These are phyloP conservation scores for Fusarium secorum DNA, from an alignment of 2,329 filamentous ascomycete species.

Conservation along the genomic window DNA sequence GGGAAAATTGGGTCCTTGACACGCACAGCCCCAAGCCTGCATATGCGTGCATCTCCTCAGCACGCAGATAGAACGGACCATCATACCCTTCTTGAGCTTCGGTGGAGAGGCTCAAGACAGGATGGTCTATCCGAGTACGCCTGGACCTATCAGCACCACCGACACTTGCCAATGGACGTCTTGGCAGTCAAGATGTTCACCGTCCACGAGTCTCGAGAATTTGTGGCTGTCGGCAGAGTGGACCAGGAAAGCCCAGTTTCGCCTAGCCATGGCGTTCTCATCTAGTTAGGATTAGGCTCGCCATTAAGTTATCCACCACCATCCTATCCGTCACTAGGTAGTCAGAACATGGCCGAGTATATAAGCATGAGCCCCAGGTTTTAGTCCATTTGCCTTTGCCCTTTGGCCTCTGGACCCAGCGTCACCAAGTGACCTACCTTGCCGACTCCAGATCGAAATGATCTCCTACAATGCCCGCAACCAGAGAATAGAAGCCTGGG, in stretches of 20 bases:
- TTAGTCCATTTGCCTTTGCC: slow-evolving; percentile 18
- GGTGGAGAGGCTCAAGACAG: slow-evolving; percentile 29
- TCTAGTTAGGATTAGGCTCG: slow-evolving; percentile 27
- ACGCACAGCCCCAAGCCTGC: slow-evolving; percentile 36
- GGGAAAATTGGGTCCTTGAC: slow-evolving; percentile 17
- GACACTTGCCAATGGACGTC: slow-evolving; percentile 14
- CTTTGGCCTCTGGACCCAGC: slow-evolving; percentile 22
- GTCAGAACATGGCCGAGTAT: slow-evolving; percentile 35
- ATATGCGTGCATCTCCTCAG: slow-evolving; percentile 19
- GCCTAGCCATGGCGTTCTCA: slow-evolving; percentile 30
- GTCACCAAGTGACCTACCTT: slow-evolving; percentile 36
- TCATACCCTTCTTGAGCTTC: slow-evolving; percentile 21
- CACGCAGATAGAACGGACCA: slow-evolving; percentile 11
- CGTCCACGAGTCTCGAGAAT: slow-evolving; percentile 21
- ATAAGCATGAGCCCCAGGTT: slow-evolving; percentile 34
- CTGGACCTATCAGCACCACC: slow-evolving; percentile 34
- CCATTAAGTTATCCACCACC: slow-evolving; percentile 34
- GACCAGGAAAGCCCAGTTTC: slow-evolving; percentile 35
- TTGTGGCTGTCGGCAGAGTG: slow-evolving; percentile 39
- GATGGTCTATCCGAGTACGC: slow-evolving; percentile 21
- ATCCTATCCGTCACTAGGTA: not conserved
- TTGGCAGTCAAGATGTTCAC: slow-evolving; percentile 35
- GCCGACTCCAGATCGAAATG: slow-evolving; percentile 37
- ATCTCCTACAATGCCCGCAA: slow-evolving; percentile 37
- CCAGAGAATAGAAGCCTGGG: slow-evolving; percentile 40